These are phyloP conservation scores for Spergularia azorica DNA, from an alignment of 179 eudicot species.

Conservation along the genomic window DNA sequence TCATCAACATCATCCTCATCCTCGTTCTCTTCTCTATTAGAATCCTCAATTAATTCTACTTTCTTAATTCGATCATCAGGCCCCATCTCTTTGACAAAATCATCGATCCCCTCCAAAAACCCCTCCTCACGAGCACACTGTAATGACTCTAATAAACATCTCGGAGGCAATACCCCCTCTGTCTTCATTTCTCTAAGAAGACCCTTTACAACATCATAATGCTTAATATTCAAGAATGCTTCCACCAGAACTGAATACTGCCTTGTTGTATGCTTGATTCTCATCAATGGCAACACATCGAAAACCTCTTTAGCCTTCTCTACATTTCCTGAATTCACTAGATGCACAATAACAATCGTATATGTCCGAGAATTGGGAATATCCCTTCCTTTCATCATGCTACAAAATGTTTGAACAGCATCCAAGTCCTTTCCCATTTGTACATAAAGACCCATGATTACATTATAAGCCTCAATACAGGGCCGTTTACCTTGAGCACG, in stretches of 20 bases:
- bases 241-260: conserved; percentile 65
- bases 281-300: conserved; percentile 61
- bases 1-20: conserved; percentile 47
- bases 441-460: conserved; percentile 70
- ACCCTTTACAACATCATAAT: conserved; percentile 50
- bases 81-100: conserved; percentile 49
- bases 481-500: conserved; percentile 47
- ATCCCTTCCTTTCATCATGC: conserved; percentile 60
- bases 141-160: conserved; percentile 56
- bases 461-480: conserved; percentile 67
- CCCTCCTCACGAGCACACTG: conserved; percentile 62
- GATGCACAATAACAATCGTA: conserved; percentile 80
- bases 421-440: conserved; percentile 54
- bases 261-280: conserved; percentile 62
- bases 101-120: conserved; percentile 49
- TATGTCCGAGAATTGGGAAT: conserved; percentile 82
- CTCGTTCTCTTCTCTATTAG: conserved; percentile 38
- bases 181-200: conserved; percentile 64
- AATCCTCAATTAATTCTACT: conserved; percentile 33
- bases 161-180: conserved; percentile 70
- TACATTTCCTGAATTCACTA: conserved; percentile 50
- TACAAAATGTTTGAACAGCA: conserved; percentile 57
- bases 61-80: conserved; percentile 73
- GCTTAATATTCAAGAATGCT: conserved; percentile 47
- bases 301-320: conserved; percentile 61